Base-by-base conservation (phyloP, 192 early-diverging fungal species). In the Coemansia erecta region DNA sequence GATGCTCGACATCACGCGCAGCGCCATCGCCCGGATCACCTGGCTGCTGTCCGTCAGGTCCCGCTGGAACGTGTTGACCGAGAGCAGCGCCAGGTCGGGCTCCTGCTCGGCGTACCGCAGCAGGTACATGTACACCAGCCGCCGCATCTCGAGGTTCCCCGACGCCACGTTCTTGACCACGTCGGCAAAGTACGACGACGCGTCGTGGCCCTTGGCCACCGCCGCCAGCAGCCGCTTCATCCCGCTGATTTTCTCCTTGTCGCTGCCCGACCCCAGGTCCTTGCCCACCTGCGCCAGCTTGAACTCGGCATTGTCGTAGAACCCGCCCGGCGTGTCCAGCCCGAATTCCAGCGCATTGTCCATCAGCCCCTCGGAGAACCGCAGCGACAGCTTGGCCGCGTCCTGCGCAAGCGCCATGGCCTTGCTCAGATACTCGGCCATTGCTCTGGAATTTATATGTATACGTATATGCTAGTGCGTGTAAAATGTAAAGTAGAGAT, bases 141-240 rank as follows among this genome's bases (percentile, higher is more conserved):
- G 93, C 31, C 94, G 87, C 31, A 97, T 85, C 60, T 94, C 92
- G 58, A 95, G 80, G 53, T 90, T 92, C 8, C 82, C 82, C 10
- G 94, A 91, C 0, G 93, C 94, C 0, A 99, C 97, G 72, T 97
- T 98, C 73, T 98, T 99, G 56, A 99, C 94, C 14, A 99, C 95
- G 60, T 93, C 90, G 31, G 90, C 86, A 63, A 93, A 98, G 73
- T 90, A 93, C 71, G 89, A 87, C 9, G 91, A 90, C 14, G 94
- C 93, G 70, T 95, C 88, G 18, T 87, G 84, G 18, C 94, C 94
- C 77, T 92, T 93, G 17, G 90, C 92, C 31, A 97, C 90, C 77
- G 93, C 88, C 39, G 93, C 94, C 66, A 98, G 84, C 35, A 97
- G 80, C 50, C 92, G 83, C 80, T 94, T 96, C 66, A 98, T 70